These are phyloP conservation scores for Myrica gale DNA, from an alignment of 306 rosid species.

Conservation along the genomic window DNA sequence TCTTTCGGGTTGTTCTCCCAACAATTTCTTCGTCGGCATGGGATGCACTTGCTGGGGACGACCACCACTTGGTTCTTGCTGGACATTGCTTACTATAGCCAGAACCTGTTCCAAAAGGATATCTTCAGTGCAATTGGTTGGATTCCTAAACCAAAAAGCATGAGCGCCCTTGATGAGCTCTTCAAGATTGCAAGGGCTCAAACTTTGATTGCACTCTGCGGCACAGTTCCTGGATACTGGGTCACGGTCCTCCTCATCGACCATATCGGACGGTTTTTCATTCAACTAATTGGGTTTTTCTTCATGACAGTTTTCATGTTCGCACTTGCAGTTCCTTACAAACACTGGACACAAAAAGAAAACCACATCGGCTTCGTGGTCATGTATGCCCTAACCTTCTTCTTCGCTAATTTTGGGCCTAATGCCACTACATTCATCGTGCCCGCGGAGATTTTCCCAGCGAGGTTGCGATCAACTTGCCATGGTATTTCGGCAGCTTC, in stretches of 20 bases:
- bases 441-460: slow-evolving; percentile 61
- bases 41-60: slow-evolving; percentile 59
- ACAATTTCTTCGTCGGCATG: slow-evolving; percentile 45
- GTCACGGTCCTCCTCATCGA: slow-evolving; percentile 58
- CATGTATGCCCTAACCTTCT: slow-evolving; percentile 56
- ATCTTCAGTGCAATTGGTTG: slow-evolving; percentile 61
- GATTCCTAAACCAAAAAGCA: slow-evolving; percentile 38
- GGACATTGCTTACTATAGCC: slow-evolving; percentile 63
- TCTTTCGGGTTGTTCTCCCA: slow-evolving; percentile 53
- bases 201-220: slow-evolving; percentile 53
- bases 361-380: slow-evolving; percentile 37
- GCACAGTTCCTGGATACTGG: slow-evolving; percentile 77
- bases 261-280: slow-evolving; percentile 45
- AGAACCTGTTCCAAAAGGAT: slow-evolving; percentile 56
- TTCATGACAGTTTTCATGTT: slow-evolving; percentile 55
- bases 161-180: slow-evolving; percentile 68
- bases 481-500: slow-evolving; percentile 66
- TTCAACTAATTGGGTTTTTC: slow-evolving; percentile 62
- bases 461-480: slow-evolving; percentile 60
- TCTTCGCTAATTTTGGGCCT: slow-evolving; percentile 84
- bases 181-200: slow-evolving; percentile 57
- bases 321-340: slow-evolving; percentile 44
- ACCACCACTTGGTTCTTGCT: slow-evolving; percentile 63
- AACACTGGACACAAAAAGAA: slow-evolving; percentile 19
- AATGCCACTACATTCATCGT: slow-evolving; percentile 66